Conservation (phyloP, 1,284 basidiomycete genomes). For the Lentinula novae-zelandiae region DNA sequence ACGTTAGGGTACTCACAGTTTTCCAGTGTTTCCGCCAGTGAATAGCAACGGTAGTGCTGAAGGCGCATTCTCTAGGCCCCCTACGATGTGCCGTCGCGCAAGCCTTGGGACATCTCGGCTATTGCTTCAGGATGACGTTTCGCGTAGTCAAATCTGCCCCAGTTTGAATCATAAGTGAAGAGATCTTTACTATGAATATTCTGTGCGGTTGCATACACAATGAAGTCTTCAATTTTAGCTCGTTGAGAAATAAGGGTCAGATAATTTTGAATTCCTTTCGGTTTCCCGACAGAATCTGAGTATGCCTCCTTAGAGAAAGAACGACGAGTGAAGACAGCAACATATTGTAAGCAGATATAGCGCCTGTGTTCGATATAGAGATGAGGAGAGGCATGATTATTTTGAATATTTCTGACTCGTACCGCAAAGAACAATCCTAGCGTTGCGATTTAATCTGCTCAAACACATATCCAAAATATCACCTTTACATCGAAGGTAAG, state of each 20-base stretch:
- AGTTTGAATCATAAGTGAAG: background rate
- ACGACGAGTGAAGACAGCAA: background rate
- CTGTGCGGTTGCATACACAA: slow-evolving; percentile 51
- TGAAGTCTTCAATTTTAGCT: slow-evolving; percentile 79
- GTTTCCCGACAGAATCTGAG: slow-evolving; percentile 30
- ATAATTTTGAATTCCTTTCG: slow-evolving; percentile 60
- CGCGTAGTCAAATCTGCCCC: slow-evolving; percentile 61
- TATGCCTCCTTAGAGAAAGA: background rate
- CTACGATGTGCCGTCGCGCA: slow-evolving; percentile 70
- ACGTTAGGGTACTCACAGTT: slow-evolving; percentile 55
- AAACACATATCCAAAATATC: slow-evolving; percentile 78
- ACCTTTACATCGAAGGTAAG: slow-evolving; percentile 21
- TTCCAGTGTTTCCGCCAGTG: slow-evolving; percentile 79
- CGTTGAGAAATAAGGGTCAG: slow-evolving; percentile 70
- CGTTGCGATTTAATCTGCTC: slow-evolving; percentile 69
- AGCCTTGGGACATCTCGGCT: slow-evolving; percentile 48
- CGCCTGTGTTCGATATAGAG: slow-evolving; percentile 41
- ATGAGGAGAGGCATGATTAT: background rate
- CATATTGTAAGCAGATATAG: slow-evolving; percentile 78
- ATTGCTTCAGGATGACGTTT: slow-evolving; percentile 51
- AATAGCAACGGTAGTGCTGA: slow-evolving; percentile 68
- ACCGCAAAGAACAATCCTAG: slow-evolving; percentile 78
- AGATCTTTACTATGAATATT: background rate
- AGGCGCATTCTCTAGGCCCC: slow-evolving; percentile 70
- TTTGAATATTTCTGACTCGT: slow-evolving; percentile 24